Evolutionary conservation across 208 protist genomes (phyloP).

Genomic region (Blastocrithidia nonstop): DNA sequence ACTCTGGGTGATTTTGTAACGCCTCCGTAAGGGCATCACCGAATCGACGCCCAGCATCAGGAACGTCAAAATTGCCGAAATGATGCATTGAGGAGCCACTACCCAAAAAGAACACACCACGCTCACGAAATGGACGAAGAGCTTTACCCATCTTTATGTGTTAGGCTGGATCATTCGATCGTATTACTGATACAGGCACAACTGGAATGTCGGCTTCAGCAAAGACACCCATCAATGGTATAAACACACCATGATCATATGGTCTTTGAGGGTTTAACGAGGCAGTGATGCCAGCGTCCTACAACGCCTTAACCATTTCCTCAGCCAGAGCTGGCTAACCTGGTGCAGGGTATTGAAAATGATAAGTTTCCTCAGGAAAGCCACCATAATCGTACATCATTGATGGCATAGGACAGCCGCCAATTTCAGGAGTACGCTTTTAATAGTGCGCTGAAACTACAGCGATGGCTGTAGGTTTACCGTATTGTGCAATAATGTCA

Average conservation of each 20-base stretch:
- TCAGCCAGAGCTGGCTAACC: constrained; percentile 16
- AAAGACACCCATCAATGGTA: constrained; percentile 65
- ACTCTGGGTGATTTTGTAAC: constrained; percentile 3
- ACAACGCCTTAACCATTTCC: constrained; percentile 15
- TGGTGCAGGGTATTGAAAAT: constrained; percentile 47
- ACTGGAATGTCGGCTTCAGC: constrained; percentile 77
- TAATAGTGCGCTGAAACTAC: constrained; percentile 81
- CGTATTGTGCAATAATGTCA: constrained; percentile 13
- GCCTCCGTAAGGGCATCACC: constrained; percentile 29
- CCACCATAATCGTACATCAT: constrained; percentile 84
- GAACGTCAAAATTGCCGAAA: constrained; percentile 20
- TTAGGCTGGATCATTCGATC: constrained; percentile 22
- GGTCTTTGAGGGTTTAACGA: constrained; percentile 18
- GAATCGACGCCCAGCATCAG: constrained; percentile 22
- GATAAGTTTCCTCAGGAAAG: constrained; percentile 65
- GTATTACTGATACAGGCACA: constrained; percentile 60
- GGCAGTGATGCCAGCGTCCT: constrained; percentile 11
- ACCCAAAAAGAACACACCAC: constrained; percentile 71
- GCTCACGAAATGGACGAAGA: constrained; percentile 33
- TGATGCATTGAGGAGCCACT: constrained; percentile 74
- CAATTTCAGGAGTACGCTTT: constrained; percentile 16
- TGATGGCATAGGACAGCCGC: constrained; percentile 7
- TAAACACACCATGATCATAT: constrained; percentile 80
- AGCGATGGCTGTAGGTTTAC: constrained; percentile 40
- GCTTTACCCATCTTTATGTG: constrained; percentile 65